A percentile compares a stretch with the other conserved stretches of the same genome.
These are phyloP conservation scores for Rosa lucieae DNA, from an alignment of 306 rosid genomes.

Conservation along the genomic window DNA sequence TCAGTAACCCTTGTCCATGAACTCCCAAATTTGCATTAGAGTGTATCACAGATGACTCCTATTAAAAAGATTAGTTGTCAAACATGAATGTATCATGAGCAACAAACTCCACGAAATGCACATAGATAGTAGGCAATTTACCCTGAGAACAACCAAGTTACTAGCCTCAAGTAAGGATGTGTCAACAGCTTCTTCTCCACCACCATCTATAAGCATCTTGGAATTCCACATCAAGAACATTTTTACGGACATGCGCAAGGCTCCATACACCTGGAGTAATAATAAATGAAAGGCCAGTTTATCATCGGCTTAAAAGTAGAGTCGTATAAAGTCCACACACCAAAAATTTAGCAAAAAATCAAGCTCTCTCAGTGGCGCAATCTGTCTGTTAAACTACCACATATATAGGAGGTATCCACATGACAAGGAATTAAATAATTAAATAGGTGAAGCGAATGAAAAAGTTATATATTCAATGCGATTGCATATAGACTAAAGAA, in stretches of 20 bases:
- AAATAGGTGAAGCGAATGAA: neutral
- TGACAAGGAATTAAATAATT: neutral
- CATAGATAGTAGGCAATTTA: slow-evolving; percentile 37
- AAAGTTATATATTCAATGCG: neutral
- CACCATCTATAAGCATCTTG: slow-evolving; percentile 86
- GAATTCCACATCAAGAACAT: slow-evolving; percentile 99
- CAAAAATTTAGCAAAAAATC: neutral
- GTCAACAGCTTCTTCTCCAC: slow-evolving; percentile 75
- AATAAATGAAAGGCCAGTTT: slow-evolving; percentile 12
- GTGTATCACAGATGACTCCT: slow-evolving; percentile 95
- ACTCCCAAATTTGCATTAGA: slow-evolving; percentile 99
- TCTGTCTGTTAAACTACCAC: neutral
- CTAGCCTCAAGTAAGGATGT: slow-evolving; percentile 96
- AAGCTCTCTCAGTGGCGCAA: neutral
- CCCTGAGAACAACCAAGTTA: slow-evolving; percentile 94
- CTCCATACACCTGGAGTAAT: slow-evolving; percentile 79
- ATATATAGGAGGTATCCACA: neutral
- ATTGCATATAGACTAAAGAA: neutral
- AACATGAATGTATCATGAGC: slow-evolving; percentile 20
- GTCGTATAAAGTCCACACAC: slow-evolving; percentile 5
- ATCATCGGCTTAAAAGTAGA: neutral
- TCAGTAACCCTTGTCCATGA: slow-evolving; percentile 95
- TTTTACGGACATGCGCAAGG: slow-evolving; percentile 96
- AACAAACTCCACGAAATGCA: slow-evolving; percentile 23
- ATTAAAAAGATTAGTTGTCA: slow-evolving; percentile 31